phyloP scores from a whole-genome alignment of 352 stramenopile genomes.

The Globisporangium sylvaticum region DNA sequence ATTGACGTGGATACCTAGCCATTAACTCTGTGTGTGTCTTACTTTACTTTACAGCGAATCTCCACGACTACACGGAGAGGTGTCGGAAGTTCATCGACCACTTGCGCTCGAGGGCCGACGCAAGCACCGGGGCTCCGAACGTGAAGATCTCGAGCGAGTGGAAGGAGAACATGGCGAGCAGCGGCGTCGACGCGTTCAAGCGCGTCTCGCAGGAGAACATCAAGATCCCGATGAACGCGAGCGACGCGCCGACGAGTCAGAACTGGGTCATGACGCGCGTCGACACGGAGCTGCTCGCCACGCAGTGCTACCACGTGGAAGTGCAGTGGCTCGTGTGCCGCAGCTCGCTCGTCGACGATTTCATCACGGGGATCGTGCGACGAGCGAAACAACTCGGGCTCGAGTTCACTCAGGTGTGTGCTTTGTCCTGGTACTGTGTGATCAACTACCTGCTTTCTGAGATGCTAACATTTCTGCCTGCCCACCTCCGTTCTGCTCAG shows the following conservation, averaged over 20 bases:
- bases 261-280: constrained; percentile 80
- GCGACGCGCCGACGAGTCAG: constrained; percentile 65
- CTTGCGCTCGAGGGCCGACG: constrained; percentile 54
- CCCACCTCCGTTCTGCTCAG: neutral
- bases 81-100: constrained; percentile 71
- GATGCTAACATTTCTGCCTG: neutral
- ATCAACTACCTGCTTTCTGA: neutral
- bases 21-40: neutral
- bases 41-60: constrained; percentile 27
- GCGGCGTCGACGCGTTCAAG: constrained; percentile 58
- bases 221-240: constrained; percentile 65
- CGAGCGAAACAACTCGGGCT: constrained; percentile 75
- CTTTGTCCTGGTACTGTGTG: neutral
- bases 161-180: constrained; percentile 35
- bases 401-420: constrained; percentile 56
- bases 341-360: constrained; percentile 77
- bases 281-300: constrained; percentile 63
- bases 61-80: constrained; percentile 57
- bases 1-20: neutral
- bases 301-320: constrained; percentile 77
- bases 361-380: constrained; percentile 62
- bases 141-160: constrained; percentile 58
- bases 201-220: constrained; percentile 59
- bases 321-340: constrained; percentile 85
- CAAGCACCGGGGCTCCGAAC: constrained; percentile 43